A percentile compares a stretch with the other conserved stretches of the same genome.
Conservation (phyloP, 2,329 filamentous ascomycete genomes). For the Pezicula neosporulosa region DNA sequence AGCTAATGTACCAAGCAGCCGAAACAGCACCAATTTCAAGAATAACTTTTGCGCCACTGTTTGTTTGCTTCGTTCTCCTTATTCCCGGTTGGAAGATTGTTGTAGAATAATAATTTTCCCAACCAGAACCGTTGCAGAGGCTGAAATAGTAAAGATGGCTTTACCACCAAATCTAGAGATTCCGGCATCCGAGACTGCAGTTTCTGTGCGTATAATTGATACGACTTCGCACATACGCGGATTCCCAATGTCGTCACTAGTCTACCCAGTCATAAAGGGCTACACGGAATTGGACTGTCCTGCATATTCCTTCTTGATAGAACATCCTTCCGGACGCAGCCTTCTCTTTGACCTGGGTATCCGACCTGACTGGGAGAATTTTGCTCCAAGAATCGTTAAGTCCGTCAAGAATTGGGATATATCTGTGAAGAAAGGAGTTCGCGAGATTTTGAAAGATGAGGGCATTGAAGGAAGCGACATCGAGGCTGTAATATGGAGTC, state of each 20-base stretch:
- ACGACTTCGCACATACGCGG: neutral
- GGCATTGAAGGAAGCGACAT: constrained; percentile 30
- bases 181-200: too few relatives aligned
- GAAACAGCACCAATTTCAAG: too few relatives aligned
- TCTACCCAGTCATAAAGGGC: constrained; percentile 30
- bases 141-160: too few relatives aligned
- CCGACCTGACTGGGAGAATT: constrained; percentile 39
- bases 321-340: constrained; percentile 32
- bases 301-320: constrained; percentile 43
- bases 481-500: constrained; percentile 31
- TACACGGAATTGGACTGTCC: constrained; percentile 33
- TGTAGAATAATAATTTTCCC: too few relatives aligned
- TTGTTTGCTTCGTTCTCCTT: too few relatives aligned
- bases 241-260: neutral
- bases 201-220: too few relatives aligned
- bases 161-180: too few relatives aligned
- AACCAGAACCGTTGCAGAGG: too few relatives aligned
- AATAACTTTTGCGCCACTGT: too few relatives aligned
- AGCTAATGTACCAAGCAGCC: too few relatives aligned
- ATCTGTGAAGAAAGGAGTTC: constrained; percentile 37
- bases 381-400: constrained; percentile 28
- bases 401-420: constrained; percentile 33
- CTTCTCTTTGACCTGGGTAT: constrained; percentile 34
- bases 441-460: constrained; percentile 36
- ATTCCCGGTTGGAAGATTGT: too few relatives aligned